phyloP scores from a whole-genome alignment of 371 early-diverging fungal species.

The Coemansia sp. region DNA sequence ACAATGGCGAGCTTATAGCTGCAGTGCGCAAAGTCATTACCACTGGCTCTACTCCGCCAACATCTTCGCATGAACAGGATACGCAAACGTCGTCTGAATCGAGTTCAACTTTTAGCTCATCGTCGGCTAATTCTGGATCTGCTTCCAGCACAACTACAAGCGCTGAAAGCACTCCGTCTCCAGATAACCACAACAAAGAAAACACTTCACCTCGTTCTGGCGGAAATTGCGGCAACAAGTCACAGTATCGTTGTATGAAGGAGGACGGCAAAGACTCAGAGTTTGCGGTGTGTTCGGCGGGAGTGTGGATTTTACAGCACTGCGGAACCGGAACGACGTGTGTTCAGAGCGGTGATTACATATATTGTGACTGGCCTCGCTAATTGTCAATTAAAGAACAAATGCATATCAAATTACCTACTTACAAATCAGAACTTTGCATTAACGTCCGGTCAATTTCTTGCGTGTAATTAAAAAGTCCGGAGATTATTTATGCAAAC shows the following conservation, averaged over 20 bases:
- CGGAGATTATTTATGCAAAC: background rate
- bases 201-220: background rate
- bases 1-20: conserved; percentile 35
- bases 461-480: background rate
- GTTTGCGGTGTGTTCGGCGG: background rate
- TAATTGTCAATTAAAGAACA: background rate
- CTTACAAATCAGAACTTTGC: no score
- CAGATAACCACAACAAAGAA: background rate
- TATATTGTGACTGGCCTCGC: conserved; percentile 10
- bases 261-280: background rate
- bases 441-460: background rate
- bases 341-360: background rate
- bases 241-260: background rate
- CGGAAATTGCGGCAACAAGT: background rate
- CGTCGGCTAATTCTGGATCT: background rate
- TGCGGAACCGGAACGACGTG: conserved; percentile 2
- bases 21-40: background rate
- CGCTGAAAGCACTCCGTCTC: background rate
- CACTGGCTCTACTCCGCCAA: background rate
- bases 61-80: background rate
- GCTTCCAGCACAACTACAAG: background rate
- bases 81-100: background rate
- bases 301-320: conserved; percentile 1
- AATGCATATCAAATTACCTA: background rate
- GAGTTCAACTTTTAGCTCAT: background rate